A percentile compares a stretch with the other conserved stretches of the same genome.
phyloP scores from a whole-genome alignment of 23 red algal genomes.

The Chondrus crispus region DNA sequence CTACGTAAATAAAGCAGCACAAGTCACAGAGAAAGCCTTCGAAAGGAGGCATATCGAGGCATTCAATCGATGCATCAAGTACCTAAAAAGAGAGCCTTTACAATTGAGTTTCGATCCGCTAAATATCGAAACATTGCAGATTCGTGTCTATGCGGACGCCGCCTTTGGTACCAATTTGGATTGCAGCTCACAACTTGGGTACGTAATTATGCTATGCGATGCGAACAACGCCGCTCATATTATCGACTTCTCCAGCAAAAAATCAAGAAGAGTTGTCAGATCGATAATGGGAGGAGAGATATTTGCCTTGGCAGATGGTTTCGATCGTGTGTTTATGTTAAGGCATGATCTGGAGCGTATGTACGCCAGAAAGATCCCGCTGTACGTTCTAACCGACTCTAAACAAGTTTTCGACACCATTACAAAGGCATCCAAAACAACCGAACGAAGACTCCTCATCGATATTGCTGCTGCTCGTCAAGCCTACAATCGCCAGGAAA shows the following conservation, averaged over 20 bases:
- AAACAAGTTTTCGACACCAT: constrained; percentile 21
- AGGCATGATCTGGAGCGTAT: neutral
- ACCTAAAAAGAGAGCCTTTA: neutral
- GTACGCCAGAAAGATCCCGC: neutral
- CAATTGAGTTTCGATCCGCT: neutral
- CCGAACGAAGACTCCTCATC: neutral
- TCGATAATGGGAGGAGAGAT: constrained; percentile 4
- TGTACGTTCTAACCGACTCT: neutral
- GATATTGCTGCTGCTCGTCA: constrained; percentile 11
- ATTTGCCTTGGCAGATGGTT: constrained; percentile 10
- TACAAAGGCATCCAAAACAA: neutral
- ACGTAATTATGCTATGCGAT: constrained; percentile 22
- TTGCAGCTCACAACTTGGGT: neutral
- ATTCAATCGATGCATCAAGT: neutral
- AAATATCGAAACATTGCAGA: neutral
- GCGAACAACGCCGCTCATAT: neutral
- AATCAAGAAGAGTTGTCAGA: neutral
- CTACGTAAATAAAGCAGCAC: neutral
- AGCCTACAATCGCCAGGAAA: neutral
- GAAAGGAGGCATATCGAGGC: neutral
- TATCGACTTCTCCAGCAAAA: neutral
- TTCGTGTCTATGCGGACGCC: constrained; percentile 4
- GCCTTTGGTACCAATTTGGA: constrained; percentile 13
- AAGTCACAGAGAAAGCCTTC: neutral
- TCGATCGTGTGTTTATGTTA: neutral